Conservation (phyloP, 139 green algal species). For the Coccomyxa sp. region DNA sequence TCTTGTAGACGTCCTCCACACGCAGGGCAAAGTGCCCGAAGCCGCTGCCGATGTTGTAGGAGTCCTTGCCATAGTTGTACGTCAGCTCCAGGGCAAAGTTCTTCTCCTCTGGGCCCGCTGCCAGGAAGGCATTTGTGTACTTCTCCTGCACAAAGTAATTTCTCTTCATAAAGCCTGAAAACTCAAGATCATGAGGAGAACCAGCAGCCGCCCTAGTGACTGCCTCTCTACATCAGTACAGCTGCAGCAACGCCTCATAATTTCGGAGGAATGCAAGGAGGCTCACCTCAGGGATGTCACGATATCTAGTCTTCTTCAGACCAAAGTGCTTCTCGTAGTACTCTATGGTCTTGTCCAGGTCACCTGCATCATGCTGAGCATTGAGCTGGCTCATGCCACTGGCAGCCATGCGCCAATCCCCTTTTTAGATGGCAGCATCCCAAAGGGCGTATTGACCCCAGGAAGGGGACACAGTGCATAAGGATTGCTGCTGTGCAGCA, state of each 20-base stretch:
- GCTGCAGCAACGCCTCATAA: background rate
- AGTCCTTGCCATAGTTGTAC: constrained; percentile 55
- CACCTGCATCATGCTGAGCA: constrained; percentile 33
- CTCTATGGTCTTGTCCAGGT: constrained; percentile 70
- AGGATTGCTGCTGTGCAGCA: background rate
- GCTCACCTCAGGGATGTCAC: constrained; percentile 71
- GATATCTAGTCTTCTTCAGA: constrained; percentile 71
- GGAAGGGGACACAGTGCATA: background rate
- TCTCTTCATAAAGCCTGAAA: background rate
- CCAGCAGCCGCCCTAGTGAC: background rate
- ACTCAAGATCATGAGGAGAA: background rate
- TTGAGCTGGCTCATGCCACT: background rate
- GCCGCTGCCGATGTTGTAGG: constrained; percentile 78
- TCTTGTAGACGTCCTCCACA: constrained; percentile 67
- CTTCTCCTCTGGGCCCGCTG: constrained; percentile 56
- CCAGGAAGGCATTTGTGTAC: constrained; percentile 80
- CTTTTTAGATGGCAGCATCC: background rate
- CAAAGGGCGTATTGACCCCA: too few relatives aligned
- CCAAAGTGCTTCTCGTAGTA: constrained; percentile 65
- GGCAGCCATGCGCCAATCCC: background rate
- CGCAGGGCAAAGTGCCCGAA: constrained; percentile 92
- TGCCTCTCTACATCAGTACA: background rate
- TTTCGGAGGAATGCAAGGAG: background rate
- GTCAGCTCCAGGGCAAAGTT: constrained; percentile 65
- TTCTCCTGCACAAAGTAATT: constrained; percentile 53